phyloP scores from a whole-genome alignment of 495 filamentous ascomycete genomes.

The Lindgomyces ingoldianus region DNA sequence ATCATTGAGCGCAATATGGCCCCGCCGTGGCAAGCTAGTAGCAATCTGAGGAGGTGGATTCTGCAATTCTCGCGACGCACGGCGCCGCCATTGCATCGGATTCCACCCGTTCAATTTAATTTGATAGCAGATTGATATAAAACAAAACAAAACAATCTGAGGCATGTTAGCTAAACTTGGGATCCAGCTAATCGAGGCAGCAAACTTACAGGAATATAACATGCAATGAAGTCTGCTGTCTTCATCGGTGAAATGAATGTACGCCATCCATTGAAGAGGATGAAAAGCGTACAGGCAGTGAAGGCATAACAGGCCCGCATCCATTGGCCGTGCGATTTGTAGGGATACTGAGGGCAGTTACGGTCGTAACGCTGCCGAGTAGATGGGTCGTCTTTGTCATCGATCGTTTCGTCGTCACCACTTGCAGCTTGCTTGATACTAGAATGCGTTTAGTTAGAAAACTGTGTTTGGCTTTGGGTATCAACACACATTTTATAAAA shows the following conservation, averaged over 20 bases:
- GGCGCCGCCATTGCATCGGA: neutral
- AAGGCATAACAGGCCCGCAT: slow-evolving; percentile 15
- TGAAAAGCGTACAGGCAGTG: neutral
- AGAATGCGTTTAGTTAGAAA: too few relatives aligned
- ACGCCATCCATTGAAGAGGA: slow-evolving; percentile 21
- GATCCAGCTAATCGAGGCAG: neutral
- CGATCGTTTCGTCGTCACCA: slow-evolving; percentile 4
- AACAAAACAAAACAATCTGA: neutral
- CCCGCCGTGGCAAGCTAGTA: neutral
- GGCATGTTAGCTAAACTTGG: neutral
- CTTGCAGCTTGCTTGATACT: slow-evolving; percentile 9
- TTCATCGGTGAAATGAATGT: slow-evolving; percentile 11
- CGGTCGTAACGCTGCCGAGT: slow-evolving; percentile 8
- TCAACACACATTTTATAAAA: slow-evolving; percentile 15
- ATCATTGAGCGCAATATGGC: slow-evolving; percentile 3
- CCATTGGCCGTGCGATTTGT: slow-evolving; percentile 9
- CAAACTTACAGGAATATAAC: slow-evolving; percentile 8
- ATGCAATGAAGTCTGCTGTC: slow-evolving; percentile 6
- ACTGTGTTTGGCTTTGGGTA: too few relatives aligned
- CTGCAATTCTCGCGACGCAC: slow-evolving; percentile 1
- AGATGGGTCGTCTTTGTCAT: slow-evolving; percentile 1
- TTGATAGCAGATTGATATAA: neutral
- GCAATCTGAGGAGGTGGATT: neutral
- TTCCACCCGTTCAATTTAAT: slow-evolving; percentile 12
- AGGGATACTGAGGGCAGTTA: slow-evolving; percentile 12